A percentile compares a stretch with the other conserved stretches of the same genome.
phyloP scores from a whole-genome alignment of 805 yeast genomes.

The Millerozyma acaciae region DNA sequence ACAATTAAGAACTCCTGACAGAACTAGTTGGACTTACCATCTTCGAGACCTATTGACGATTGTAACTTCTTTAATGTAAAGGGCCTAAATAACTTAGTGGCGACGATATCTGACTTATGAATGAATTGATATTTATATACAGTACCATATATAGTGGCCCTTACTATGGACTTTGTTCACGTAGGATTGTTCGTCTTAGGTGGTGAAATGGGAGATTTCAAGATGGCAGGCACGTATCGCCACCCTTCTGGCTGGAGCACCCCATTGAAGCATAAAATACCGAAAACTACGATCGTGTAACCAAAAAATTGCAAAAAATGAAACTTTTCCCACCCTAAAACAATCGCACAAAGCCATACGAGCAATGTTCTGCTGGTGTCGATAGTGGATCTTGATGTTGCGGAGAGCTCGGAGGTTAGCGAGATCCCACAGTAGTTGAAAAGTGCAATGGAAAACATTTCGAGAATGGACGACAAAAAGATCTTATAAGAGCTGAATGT shows the following conservation, averaged over 20 bases:
- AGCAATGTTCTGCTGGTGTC: slow-evolving; percentile 73
- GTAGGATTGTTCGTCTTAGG: no score
- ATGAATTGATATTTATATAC: no score
- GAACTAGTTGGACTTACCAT: no score
- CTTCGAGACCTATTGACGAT: no score
- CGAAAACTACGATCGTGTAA: slow-evolving; percentile 58
- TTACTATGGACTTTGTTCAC: no score
- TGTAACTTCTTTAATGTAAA: no score
- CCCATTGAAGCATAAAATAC: slow-evolving; percentile 72
- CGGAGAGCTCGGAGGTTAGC: slow-evolving; percentile 60
- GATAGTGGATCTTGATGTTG: slow-evolving; percentile 75
- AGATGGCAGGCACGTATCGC: slow-evolving; percentile 44
- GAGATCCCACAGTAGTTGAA: slow-evolving; percentile 75
- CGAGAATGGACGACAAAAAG: slow-evolving; percentile 52
- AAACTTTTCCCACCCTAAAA: slow-evolving; percentile 74
- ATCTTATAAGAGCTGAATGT: slow-evolving; percentile 43
- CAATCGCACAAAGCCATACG: slow-evolving; percentile 70
- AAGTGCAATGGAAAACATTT: slow-evolving; percentile 67
- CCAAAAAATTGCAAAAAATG: slow-evolving; percentile 60
- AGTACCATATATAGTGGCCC: no score
- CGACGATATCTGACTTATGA: no score
- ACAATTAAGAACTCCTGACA: no score
- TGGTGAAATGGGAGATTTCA: no score
- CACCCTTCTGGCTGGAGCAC: slow-evolving; percentile 53
- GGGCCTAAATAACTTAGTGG: no score